Conservation (phyloP, 2,329 filamentous ascomycete species). For the Alternaria postmessia region DNA sequence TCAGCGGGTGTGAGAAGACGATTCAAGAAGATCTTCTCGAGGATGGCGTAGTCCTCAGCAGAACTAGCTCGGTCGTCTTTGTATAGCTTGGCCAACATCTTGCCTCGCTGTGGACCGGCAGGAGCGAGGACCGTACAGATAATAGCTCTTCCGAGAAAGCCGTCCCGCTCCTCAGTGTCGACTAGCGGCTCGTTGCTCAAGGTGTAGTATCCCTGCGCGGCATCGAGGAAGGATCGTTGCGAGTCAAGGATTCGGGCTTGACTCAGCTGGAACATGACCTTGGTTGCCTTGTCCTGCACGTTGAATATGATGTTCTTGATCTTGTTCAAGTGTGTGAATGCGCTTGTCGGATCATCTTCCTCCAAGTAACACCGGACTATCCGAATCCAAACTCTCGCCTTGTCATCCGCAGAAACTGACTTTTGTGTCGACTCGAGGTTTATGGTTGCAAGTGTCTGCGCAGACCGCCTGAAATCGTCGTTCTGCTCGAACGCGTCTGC, state of each 20-base stretch:
- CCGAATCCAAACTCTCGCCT: slow-evolving; percentile 86
- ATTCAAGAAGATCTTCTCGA: slow-evolving; percentile 98
- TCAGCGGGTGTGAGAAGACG: slow-evolving; percentile 82
- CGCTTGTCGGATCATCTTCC: slow-evolving; percentile 85
- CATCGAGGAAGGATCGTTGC: slow-evolving; percentile 86
- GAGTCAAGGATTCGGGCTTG: slow-evolving; percentile 94
- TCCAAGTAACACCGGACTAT: slow-evolving; percentile 95
- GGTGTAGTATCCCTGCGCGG: slow-evolving; percentile 85
- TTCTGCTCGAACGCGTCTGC: slow-evolving; percentile 83
- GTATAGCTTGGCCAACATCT: slow-evolving; percentile 83
- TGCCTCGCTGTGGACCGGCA: slow-evolving; percentile 83
- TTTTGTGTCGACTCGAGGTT: slow-evolving; percentile 90
- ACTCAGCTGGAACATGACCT: slow-evolving; percentile 86
- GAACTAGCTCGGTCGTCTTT: slow-evolving; percentile 85
- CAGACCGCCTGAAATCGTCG: slow-evolving; percentile 82
- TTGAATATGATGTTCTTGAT: slow-evolving; percentile 91
- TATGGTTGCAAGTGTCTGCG: slow-evolving; percentile 80
- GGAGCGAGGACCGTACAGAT: slow-evolving; percentile 92
- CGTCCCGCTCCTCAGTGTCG: slow-evolving; percentile 85
- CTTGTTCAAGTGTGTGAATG: slow-evolving; percentile 89
- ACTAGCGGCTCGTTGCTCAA: slow-evolving; percentile 80
- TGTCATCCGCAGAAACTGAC: slow-evolving; percentile 80
- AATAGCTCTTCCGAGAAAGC: slow-evolving; percentile 85
- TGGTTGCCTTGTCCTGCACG: slow-evolving; percentile 75
- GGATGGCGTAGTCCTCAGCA: slow-evolving; percentile 81